Base-by-base conservation (phyloP, 2,329 filamentous ascomycete species). In the Thielaviopsis punctulata region DNA sequence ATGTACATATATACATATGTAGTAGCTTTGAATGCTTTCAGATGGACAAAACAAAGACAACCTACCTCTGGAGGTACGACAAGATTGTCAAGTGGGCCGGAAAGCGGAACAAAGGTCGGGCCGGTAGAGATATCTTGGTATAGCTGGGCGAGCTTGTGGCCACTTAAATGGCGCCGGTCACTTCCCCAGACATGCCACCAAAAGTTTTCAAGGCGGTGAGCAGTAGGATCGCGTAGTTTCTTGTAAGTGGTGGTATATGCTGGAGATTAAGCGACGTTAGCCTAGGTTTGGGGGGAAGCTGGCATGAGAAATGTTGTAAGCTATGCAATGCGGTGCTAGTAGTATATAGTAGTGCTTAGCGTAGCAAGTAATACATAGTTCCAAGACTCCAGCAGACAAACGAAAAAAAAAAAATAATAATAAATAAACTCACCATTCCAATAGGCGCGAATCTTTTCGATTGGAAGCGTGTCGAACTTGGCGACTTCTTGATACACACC, bases 161-260 rank as follows among this genome's bases (percentile, higher is more conserved):
- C 77, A 46, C 73, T 72, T 47, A 80, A 66, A 51, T 69, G 61
- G 30, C 72, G 69, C 24, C 72, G 67, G 56, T 78, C 66, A 58
- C 78, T 80, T 30, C 77, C 76, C 70, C 76, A 76, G 51, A 81
- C 75, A 59, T 80, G 77, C 73, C 76, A 80, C 77, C 77, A 82
- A 58, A 80, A 79, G 59, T 80, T 77, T 60, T 81, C 77, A 19
- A 80, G 64, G 18, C 78, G 75, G 54, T 73, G 73, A 24, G 77
- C 76, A 2, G 76, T 80, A n/a, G 77, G 77, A 58, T 81, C 77
- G 55, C 72, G 68, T 27, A 80, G 68, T 57, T 71, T 71, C 59
- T 75, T 73, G 56, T 74, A 73, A 15, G 75, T 80, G 25, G 71
- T 77, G 10, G 77, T 77, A 58, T 80, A 81, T 4, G 78, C 77